A percentile compares a stretch with the other conserved stretches of the same genome.
phyloP scores from a whole-genome alignment of 345 rosid genomes.

The Heritiera fomes region DNA sequence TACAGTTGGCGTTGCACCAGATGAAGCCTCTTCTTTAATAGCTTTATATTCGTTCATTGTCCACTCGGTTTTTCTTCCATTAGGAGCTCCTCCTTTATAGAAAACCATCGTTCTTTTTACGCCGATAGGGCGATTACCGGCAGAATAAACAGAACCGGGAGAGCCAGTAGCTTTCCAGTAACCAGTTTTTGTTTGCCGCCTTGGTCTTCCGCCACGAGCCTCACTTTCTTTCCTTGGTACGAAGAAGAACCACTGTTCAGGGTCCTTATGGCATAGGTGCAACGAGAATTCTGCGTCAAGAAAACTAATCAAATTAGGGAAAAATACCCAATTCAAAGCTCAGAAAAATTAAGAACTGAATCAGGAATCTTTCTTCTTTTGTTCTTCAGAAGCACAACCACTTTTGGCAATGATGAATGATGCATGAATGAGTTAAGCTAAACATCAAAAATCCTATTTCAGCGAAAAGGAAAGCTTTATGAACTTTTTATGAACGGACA shows the following conservation, averaged over 20 bases:
- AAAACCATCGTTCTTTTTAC: conserved; percentile 47
- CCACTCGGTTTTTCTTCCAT: conserved; percentile 46
- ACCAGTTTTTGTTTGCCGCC: conserved; percentile 35
- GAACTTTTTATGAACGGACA: too few species aligned
- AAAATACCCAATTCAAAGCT: not conserved
- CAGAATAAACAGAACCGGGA: conserved; percentile 36
- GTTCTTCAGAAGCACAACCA: too few species aligned
- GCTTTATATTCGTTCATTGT: conserved; percentile 49
- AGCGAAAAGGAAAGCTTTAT: too few species aligned
- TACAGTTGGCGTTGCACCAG: conserved; percentile 1
- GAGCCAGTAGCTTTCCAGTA: conserved; percentile 54
- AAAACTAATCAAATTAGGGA: not conserved
- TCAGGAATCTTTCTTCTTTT: too few species aligned
- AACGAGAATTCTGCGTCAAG: conserved; percentile 28
- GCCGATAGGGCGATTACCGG: conserved; percentile 31
- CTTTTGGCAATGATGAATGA: not conserved
- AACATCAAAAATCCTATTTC: too few species aligned
- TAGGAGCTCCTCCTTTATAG: conserved; percentile 47
- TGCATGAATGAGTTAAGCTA: not conserved
- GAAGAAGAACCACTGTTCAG: conserved; percentile 54
- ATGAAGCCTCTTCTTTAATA: conserved; percentile 21
- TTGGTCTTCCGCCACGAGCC: conserved; percentile 41
- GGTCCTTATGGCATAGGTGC: conserved; percentile 31
- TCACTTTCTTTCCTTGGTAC: conserved; percentile 39
- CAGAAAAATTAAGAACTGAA: too few species aligned